A percentile compares a stretch with the other conserved stretches of the same genome.
Evolutionary conservation across 148 eudicot genomes (phyloP).

Genomic region (Pouteria glomerata): DNA sequence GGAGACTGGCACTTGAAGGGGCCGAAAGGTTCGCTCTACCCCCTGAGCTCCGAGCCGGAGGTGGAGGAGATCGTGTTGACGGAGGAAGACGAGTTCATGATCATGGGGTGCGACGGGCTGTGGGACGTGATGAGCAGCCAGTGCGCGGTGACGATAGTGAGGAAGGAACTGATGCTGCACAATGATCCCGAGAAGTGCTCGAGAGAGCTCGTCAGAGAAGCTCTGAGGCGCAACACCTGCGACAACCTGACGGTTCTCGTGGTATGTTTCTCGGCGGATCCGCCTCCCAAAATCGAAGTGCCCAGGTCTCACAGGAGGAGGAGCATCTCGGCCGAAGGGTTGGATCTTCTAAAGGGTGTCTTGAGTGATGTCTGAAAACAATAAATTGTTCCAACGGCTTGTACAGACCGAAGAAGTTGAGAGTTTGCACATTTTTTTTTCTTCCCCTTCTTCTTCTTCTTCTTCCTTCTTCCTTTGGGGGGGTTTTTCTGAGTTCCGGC

Average conservation of each 20-base stretch:
- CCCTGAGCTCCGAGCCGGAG: conserved; percentile 56
- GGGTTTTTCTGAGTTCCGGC: background rate
- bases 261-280: conserved; percentile 48
- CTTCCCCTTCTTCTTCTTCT: no score
- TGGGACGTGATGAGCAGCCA: conserved; percentile 74
- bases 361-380: conserved; percentile 25
- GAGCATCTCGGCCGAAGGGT: conserved; percentile 56
- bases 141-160: conserved; percentile 43
- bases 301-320: conserved; percentile 35
- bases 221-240: conserved; percentile 43
- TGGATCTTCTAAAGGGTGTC: conserved; percentile 49
- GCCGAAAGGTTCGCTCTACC: conserved; percentile 38
- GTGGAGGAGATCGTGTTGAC: conserved; percentile 36
- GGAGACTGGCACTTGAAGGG: conserved; percentile 71
- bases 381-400: background rate
- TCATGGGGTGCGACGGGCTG: conserved; percentile 54
- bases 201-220: conserved; percentile 38
- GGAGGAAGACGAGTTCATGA: conserved; percentile 56
- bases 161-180: conserved; percentile 54
- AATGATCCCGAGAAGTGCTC: conserved; percentile 55
- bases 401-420: background rate
- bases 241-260: conserved; percentile 56
- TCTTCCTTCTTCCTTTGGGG: background rate
- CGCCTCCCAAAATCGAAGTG: conserved; percentile 41
- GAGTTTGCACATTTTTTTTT: background rate